Evolutionary conservation across 2,329 filamentous ascomycete genomes (phyloP), one percentile per base, ranked within the genome.

Genomic region (Coniochaeta sp.): DNA sequence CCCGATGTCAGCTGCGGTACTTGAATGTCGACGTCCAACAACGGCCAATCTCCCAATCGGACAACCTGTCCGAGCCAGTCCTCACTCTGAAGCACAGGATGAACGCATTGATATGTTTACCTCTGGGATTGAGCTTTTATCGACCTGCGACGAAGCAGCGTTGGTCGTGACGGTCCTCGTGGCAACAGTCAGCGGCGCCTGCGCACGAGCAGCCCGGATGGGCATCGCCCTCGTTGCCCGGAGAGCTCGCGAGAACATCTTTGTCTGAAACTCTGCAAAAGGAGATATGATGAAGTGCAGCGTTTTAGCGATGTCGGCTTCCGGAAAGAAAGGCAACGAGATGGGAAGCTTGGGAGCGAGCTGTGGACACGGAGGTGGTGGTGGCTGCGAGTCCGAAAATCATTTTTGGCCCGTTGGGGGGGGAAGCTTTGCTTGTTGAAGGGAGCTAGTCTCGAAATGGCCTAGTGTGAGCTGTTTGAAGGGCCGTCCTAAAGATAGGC

Each of bases 131-230:
- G 86, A 81, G 72, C 81, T 83, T 81, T 90, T 90, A 75, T 93
- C 91, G 70, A 92, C 88, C 76, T 96, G 91, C 70, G 92, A 88
- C 71, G 90, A 93, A 67, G 95, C 95, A 66, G 95, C 95, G 79
- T 98, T 89, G 67, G 95, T 98, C 68, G 95, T 99, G 72, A 99
- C 95, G 69, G 85, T 85, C 74, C 93, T 86, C 74, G 86, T 80
- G 68, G 81, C 79, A 65, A 75, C 73, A 64, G 77, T 76, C 61
- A 76, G 70, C 62, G 80, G 72, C 61, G 74, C 71, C 59, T 77
- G 73, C 65, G 75, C 73, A 65, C 77, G 75, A 69, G 77, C 71
- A 62, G 70, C 72, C 72, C 81, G 79, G 75, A 89, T 73, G 71
- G 86, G 82, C 74, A 81, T 80, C 70, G 83, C 81, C 74, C 84